Conservation (phyloP, 2,329 filamentous ascomycete species). For the Paracamarosporium sp. region DNA sequence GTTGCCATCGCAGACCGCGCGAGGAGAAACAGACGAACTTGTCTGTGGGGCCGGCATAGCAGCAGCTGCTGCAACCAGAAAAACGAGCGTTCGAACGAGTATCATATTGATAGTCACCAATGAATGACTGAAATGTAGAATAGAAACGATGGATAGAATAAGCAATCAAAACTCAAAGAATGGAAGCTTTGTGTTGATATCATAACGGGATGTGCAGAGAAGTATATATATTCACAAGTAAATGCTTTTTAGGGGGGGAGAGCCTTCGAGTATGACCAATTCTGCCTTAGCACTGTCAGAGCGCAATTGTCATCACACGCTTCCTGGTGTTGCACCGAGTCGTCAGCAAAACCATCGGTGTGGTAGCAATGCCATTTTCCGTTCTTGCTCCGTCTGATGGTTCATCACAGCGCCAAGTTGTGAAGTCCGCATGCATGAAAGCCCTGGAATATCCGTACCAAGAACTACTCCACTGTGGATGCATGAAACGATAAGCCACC, state of each 20-base stretch:
- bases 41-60: conserved; percentile 19
- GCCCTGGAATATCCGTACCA: not conserved
- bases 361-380: not conserved
- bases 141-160: not conserved
- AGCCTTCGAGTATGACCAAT: not conserved
- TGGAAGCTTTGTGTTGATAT: conserved; percentile 1
- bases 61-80: conserved; percentile 12
- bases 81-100: conserved; percentile 14
- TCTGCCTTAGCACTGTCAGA: not conserved
- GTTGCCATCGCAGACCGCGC: conserved; percentile 30
- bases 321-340: not conserved
- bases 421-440: not conserved
- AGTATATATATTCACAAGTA: not conserved
- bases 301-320: not conserved
- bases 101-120: conserved; percentile 14
- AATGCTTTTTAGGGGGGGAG: not conserved
- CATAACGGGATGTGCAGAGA: not conserved
- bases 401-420: not conserved
- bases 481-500: conserved; percentile 1
- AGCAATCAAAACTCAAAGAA: conserved; percentile 1
- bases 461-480: not conserved
- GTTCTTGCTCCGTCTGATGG: not conserved
- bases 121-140: not conserved
- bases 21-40: conserved; percentile 11
- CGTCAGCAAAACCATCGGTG: not conserved